Conservation (phyloP, 2,329 filamentous ascomycete genomes). For the Cladophialophora psammophila region DNA sequence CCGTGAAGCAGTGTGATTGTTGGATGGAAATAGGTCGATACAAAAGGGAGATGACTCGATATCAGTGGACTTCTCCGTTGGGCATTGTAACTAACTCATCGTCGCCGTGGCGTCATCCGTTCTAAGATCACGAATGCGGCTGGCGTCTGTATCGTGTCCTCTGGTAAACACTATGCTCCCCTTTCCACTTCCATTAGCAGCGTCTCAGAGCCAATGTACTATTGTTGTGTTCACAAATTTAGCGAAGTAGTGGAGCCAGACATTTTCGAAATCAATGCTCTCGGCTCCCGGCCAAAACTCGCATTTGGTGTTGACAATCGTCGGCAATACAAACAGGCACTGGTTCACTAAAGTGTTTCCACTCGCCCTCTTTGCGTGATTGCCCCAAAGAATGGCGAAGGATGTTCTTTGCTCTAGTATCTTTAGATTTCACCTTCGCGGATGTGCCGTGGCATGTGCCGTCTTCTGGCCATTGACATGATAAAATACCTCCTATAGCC, state of each 20-base stretch:
- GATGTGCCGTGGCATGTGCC: too few relatives aligned
- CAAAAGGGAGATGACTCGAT: neutral
- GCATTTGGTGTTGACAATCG: too few relatives aligned
- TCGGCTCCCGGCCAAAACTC: too few relatives aligned
- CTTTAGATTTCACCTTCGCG: too few relatives aligned
- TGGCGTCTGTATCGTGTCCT: neutral
- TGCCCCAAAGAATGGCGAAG: neutral
- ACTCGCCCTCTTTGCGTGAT: neutral
- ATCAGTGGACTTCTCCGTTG: neutral
- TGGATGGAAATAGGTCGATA: neutral
- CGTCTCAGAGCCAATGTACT: neutral
- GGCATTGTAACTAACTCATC: neutral
- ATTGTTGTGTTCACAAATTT: too few relatives aligned
- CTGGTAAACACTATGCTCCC: neutral
- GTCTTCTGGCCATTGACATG: too few relatives aligned
- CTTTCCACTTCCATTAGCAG: neutral
- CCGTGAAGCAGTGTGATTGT: neutral
- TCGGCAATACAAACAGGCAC: too few relatives aligned
- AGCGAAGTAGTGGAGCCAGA: too few relatives aligned
- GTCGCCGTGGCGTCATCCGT: conserved; percentile 25
- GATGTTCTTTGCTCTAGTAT: too few relatives aligned
- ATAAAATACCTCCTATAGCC: too few relatives aligned
- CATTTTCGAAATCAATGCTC: too few relatives aligned
- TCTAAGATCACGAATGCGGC: conserved; percentile 23
- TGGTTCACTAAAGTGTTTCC: too few relatives aligned